A percentile compares a stretch with the other conserved stretches of the same genome.
Conservation (phyloP, 2,329 filamentous ascomycete species). For the Paramyrothecium sp. region DNA sequence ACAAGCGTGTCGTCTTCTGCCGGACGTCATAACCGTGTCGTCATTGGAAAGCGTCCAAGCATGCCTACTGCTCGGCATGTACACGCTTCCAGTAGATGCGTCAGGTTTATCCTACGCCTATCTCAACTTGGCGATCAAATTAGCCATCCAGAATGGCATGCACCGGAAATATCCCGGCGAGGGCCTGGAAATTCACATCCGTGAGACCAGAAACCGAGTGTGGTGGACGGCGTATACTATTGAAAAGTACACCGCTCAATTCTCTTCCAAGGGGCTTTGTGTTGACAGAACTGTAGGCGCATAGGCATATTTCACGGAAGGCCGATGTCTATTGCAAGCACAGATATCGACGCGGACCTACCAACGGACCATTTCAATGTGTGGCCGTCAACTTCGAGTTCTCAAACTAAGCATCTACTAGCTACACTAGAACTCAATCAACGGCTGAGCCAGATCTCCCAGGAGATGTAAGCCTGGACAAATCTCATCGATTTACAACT, state of each 20-base stretch:
- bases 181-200: conserved; percentile 43
- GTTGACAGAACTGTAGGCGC: conserved; percentile 32
- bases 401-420: conserved; percentile 45
- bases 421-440: conserved; percentile 37
- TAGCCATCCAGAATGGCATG: conserved; percentile 61
- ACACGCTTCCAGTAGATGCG: conserved; percentile 53
- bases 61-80: conserved; percentile 54
- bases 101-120: conserved; percentile 57
- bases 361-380: conserved; percentile 45
- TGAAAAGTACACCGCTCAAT: conserved; percentile 42
- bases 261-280: not conserved
- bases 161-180: conserved; percentile 49
- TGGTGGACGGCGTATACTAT: conserved; percentile 59
- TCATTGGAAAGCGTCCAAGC: conserved; percentile 58
- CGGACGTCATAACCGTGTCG: conserved; percentile 54
- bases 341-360: conserved; percentile 52
- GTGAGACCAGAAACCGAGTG: conserved; percentile 54
- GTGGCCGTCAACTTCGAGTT: conserved; percentile 34
- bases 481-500: not conserved
- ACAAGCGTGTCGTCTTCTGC: conserved; percentile 50
- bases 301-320: conserved; percentile 56
- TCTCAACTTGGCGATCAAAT: conserved; percentile 51
- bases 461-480: conserved; percentile 31
- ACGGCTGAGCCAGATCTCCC: conserved; percentile 30
- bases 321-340: conserved; percentile 48